phyloP scores from a whole-genome alignment of 805 yeast genomes.

The Saturnispora dispora region DNA sequence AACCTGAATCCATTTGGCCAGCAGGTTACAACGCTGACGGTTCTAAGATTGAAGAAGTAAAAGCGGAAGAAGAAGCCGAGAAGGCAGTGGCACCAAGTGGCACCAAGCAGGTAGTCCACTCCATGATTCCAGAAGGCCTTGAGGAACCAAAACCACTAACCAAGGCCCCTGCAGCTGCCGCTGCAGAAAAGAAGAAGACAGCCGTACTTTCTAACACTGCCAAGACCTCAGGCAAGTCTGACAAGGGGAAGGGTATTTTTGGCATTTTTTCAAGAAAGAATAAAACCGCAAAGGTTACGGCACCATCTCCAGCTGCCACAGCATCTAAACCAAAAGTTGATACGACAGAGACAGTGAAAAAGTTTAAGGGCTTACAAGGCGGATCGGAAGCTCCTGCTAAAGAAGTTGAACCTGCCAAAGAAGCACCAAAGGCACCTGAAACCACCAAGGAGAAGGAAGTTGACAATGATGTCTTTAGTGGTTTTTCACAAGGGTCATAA shows the following conservation, averaged over 20 bases:
- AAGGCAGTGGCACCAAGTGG: constrained; percentile 14
- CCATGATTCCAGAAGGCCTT: not conserved
- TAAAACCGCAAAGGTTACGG: not conserved
- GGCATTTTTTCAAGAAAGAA: constrained; percentile 6
- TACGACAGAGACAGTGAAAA: constrained; percentile 7
- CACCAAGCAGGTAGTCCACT: constrained; percentile 13
- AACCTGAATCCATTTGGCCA: constrained; percentile 17
- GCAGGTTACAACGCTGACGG: constrained; percentile 11
- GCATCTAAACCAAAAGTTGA: not conserved
- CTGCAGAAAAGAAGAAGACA: not conserved
- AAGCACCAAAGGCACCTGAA: constrained; percentile 7
- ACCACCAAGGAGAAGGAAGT: constrained; percentile 4
- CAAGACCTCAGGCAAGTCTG: constrained; percentile 10
- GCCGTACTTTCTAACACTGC: constrained; percentile 9
- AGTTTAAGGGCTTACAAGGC: constrained; percentile 13
- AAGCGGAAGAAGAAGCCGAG: constrained; percentile 27
- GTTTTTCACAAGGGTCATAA: constrained; percentile 38
- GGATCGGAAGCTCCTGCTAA: constrained; percentile 24
- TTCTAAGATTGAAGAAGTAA: constrained; percentile 28
- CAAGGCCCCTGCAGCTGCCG: not conserved
- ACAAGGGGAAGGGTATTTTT: constrained; percentile 8
- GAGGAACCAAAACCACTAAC: not conserved
- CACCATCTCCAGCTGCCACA: not conserved
- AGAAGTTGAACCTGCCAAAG: not conserved
- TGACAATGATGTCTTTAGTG: constrained; percentile 30